phyloP scores from a whole-genome alignment of 129 eudicot species.

The Flaveria linearis region DNA sequence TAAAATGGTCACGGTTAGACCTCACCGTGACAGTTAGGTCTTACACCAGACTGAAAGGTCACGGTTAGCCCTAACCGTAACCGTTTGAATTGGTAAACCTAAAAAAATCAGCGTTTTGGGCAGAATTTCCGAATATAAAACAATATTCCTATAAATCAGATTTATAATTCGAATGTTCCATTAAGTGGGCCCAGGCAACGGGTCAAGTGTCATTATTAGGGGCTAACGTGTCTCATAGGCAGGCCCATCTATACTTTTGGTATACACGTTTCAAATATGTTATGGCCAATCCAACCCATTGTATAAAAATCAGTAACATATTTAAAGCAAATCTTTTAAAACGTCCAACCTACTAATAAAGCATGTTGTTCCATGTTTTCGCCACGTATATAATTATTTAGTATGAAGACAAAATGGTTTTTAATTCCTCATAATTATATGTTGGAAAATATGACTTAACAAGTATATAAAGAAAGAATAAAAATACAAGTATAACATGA shows the following conservation, averaged over 20 bases:
- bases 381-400: not conserved
- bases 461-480: too few relatives aligned
- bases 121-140: too few relatives aligned
- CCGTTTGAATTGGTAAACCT: too few relatives aligned
- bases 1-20: too few relatives aligned
- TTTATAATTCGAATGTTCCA: not conserved
- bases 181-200: not conserved
- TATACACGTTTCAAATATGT: not conserved
- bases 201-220: slow-evolving; percentile 7
- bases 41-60: too few relatives aligned
- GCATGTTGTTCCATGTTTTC: not conserved
- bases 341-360: slow-evolving; percentile 10
- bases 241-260: not conserved
- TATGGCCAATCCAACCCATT: slow-evolving; percentile 4
- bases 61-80: too few relatives aligned
- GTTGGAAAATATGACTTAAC: not conserved
- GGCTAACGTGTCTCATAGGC: slow-evolving; percentile 10
- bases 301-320: not conserved
- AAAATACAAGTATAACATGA: too few relatives aligned
- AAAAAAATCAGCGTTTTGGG: too few relatives aligned
- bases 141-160: not conserved
- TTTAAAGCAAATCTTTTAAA: not conserved
- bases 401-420: not conserved
- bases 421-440: not conserved
- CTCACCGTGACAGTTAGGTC: too few relatives aligned